phyloP scores from a whole-genome alignment of 768 basidiomycete species.

The Termitomyces sp. region DNA sequence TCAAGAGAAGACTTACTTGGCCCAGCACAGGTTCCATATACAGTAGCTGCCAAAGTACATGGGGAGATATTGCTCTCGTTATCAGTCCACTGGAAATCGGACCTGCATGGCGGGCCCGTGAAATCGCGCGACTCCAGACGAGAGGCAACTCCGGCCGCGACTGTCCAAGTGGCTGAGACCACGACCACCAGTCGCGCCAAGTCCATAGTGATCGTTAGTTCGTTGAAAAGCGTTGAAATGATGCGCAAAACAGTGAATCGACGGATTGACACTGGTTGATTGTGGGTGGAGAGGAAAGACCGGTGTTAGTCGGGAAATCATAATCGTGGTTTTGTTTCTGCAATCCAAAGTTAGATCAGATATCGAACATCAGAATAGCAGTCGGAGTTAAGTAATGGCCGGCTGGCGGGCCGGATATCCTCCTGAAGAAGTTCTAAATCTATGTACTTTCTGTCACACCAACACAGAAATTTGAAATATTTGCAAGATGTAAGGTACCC shows the following conservation, averaged over 20 bases:
- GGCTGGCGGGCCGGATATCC: neutral
- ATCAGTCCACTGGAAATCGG: slow-evolving; percentile 31
- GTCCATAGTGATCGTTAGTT: neutral
- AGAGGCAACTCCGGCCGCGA: neutral
- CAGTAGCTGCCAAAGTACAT: slow-evolving; percentile 28
- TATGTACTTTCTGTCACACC: too few relatives aligned
- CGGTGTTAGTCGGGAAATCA: neutral
- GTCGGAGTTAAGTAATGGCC: slow-evolving; percentile 6
- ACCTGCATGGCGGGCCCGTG: slow-evolving; percentile 22
- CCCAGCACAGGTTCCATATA: slow-evolving; percentile 29
- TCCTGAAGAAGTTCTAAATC: too few relatives aligned
- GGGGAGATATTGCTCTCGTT: slow-evolving; percentile 26
- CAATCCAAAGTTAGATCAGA: too few relatives aligned
- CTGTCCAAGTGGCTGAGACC: slow-evolving; percentile 1
- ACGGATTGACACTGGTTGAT: neutral
- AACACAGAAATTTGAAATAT: too few relatives aligned
- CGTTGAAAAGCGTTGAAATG: neutral
- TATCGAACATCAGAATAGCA: slow-evolving; percentile 6
- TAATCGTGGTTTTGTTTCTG: neutral
- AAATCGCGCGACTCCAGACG: slow-evolving; percentile 6
- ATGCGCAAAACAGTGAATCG: neutral
- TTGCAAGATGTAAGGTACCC: too few relatives aligned
- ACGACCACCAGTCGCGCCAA: neutral
- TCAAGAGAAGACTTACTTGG: slow-evolving; percentile 29
- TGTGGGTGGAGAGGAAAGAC: neutral